phyloP scores from a whole-genome alignment of 306 rosid genomes.

The Prunus fruticosa region DNA sequence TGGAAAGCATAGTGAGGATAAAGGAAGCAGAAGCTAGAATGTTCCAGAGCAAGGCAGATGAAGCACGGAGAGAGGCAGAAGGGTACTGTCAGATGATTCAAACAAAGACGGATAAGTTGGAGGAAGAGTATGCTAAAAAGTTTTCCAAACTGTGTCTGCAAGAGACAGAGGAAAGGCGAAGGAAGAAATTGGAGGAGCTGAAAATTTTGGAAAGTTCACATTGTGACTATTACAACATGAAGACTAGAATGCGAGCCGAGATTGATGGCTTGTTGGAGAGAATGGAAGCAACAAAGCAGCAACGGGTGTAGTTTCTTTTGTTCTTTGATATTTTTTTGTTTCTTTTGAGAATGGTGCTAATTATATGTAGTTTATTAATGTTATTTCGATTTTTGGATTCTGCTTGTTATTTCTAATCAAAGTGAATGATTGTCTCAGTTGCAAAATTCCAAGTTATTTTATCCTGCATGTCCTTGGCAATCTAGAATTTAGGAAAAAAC shows the following conservation, averaged over 20 bases:
- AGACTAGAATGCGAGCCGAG: slow-evolving; percentile 83
- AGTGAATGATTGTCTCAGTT: slow-evolving; percentile 31
- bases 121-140: slow-evolving; percentile 73
- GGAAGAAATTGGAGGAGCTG: slow-evolving; percentile 81
- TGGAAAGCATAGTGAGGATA: slow-evolving; percentile 83
- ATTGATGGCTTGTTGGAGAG: slow-evolving; percentile 76
- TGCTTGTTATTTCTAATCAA: slow-evolving; percentile 34
- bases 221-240: slow-evolving; percentile 76
- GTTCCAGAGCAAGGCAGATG: slow-evolving; percentile 95
- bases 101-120: slow-evolving; percentile 60
- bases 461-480: too few species aligned
- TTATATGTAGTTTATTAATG: slow-evolving; percentile 40
- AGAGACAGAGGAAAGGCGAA: slow-evolving; percentile 67
- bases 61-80: slow-evolving; percentile 91
- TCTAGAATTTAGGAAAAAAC: too few species aligned
- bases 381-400: slow-evolving; percentile 27
- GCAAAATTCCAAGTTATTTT: slow-evolving; percentile 6
- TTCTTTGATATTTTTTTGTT: background rate
- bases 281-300: slow-evolving; percentile 94
- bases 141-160: slow-evolving; percentile 62
- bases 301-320: slow-evolving; percentile 40
- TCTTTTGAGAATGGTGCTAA: slow-evolving; percentile 33
- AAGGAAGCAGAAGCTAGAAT: slow-evolving; percentile 94
- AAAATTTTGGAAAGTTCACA: slow-evolving; percentile 76
- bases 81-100: slow-evolving; percentile 58